These are phyloP conservation scores for Cystobasidium sp. DNA, from an alignment of 1,284 basidiomycete species.

Conservation along the genomic window DNA sequence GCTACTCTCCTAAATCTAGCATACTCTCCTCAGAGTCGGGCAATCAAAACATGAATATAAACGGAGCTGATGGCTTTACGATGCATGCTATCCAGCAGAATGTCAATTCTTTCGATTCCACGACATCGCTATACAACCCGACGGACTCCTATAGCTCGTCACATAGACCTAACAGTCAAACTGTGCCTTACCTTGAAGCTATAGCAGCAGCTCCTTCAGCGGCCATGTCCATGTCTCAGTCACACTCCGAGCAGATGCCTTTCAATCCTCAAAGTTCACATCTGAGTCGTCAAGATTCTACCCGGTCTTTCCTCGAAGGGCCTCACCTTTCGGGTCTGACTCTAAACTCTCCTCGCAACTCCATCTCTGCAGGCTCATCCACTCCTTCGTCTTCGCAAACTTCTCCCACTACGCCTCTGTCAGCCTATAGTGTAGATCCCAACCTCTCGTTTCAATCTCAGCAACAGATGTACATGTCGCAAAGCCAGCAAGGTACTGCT, in stretches of 20 bases:
- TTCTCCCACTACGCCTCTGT: slow-evolving; percentile 36
- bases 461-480: slow-evolving; percentile 8
- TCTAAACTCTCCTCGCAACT: slow-evolving; percentile 33
- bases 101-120: not conserved
- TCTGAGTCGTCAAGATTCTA: slow-evolving; percentile 16
- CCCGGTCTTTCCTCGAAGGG: slow-evolving; percentile 25
- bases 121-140: not conserved
- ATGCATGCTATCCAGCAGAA: not conserved
- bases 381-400: slow-evolving; percentile 28
- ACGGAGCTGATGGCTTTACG: not conserved
- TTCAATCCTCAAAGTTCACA: slow-evolving; percentile 5
- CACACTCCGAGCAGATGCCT: slow-evolving; percentile 1
- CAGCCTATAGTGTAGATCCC: slow-evolving; percentile 18
- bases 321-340: slow-evolving; percentile 31
- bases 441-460: slow-evolving; percentile 16
- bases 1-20: slow-evolving; percentile 6
- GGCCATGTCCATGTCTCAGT: not conserved
- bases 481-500: not conserved
- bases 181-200: slow-evolving; percentile 18
- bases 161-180: slow-evolving; percentile 8
- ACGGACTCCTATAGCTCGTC: not conserved
- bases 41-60: not conserved
- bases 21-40: not conserved
- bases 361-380: slow-evolving; percentile 30
- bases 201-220: slow-evolving; percentile 5